Conservation (phyloP, 2,329 filamentous ascomycete species). For the Didymella pomorum region DNA sequence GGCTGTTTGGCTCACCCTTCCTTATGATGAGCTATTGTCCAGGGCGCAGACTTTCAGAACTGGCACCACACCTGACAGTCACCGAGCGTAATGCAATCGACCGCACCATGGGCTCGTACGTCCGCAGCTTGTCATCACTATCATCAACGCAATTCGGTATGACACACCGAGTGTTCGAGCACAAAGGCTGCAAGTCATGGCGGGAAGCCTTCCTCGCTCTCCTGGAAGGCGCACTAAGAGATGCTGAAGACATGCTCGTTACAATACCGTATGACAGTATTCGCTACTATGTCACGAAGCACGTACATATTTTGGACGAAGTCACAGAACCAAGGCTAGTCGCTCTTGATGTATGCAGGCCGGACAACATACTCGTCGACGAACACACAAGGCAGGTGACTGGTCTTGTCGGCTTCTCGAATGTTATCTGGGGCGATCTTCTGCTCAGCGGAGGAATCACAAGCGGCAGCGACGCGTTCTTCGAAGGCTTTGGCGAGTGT, state of each 20-base stretch:
- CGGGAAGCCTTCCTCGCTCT: slow-evolving; percentile 61
- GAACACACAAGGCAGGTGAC: slow-evolving; percentile 57
- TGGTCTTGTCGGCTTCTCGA: slow-evolving; percentile 62
- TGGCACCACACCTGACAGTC: slow-evolving; percentile 44
- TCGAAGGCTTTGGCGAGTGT: slow-evolving; percentile 53
- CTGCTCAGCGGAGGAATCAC: slow-evolving; percentile 59
- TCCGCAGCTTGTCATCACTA: slow-evolving; percentile 56
- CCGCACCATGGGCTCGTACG: slow-evolving; percentile 50
- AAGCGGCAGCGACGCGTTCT: slow-evolving; percentile 52
- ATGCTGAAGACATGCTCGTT: slow-evolving; percentile 67
- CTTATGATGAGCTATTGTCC: slow-evolving; percentile 46
- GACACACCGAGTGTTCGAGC: slow-evolving; percentile 56
- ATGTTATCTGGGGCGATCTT: slow-evolving; percentile 65
- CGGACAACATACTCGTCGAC: slow-evolving; percentile 62
- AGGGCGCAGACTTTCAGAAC: slow-evolving; percentile 46
- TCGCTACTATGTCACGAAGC: slow-evolving; percentile 57
- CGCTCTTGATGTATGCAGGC: slow-evolving; percentile 57
- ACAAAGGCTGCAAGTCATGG: slow-evolving; percentile 61
- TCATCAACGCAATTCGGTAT: slow-evolving; percentile 60
- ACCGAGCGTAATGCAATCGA: slow-evolving; percentile 51
- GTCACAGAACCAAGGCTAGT: slow-evolving; percentile 62
- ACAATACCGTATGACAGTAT: slow-evolving; percentile 65
- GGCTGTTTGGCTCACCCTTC: slow-evolving; percentile 41
- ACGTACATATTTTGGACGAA: slow-evolving; percentile 58
- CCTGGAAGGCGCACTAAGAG: slow-evolving; percentile 62